Evolutionary conservation across 2,329 filamentous ascomycete species (phyloP), one percentile per base, ranked within the genome.

Genomic region (Stachybotrys echinatus): DNA sequence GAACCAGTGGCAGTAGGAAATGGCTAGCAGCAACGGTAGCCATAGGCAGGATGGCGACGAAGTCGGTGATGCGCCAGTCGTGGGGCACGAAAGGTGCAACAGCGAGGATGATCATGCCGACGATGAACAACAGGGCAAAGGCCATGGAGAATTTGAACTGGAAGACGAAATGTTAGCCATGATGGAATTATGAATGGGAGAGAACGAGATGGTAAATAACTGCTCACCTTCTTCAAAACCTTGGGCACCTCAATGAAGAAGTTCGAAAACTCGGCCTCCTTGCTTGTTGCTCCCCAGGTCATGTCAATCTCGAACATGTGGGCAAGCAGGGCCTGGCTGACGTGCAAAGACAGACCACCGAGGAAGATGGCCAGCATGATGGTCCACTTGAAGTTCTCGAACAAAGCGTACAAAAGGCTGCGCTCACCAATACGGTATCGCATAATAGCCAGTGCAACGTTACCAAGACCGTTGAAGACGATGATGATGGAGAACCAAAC

Each of bases 221-320:
- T n/a, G 66, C 85, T 81, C 68, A 90, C 89, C 63, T 82, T 84
- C 69, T 84, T 86, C 59, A 92, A 65, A 39, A 95, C 87, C 64
- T 87, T 87, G 31, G 87, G 86, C 18, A 92, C 81, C 64, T 94
- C 89, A 52, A 89, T 87, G 70, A 92, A 92, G 70, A 95, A 95
- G 67, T 89, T 88, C 22, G 87, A 85, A 61, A 87, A 84, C 60
- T 90, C 86, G 46, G 82, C 81, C 71, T 95, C 90, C 71, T 95
- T 95, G 39, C 84, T 80, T 0, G 90, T 95, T 1, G 89, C 84
- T 47, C 89, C 89, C 89, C 89, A 94, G 3, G 81, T 82, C 85
- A 94, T 92, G 69, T 94, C 80, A 63, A 92, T 83, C 70, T 88
- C 83, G 65, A 94, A 88, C 81, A 94, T 89, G 73, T 95, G 90